Percentiles rank a stretch among this genome's conserved stretches.
phyloP scores from a whole-genome alignment of 352 stramenopile genomes.

The Phytophthora ramorum region DNA sequence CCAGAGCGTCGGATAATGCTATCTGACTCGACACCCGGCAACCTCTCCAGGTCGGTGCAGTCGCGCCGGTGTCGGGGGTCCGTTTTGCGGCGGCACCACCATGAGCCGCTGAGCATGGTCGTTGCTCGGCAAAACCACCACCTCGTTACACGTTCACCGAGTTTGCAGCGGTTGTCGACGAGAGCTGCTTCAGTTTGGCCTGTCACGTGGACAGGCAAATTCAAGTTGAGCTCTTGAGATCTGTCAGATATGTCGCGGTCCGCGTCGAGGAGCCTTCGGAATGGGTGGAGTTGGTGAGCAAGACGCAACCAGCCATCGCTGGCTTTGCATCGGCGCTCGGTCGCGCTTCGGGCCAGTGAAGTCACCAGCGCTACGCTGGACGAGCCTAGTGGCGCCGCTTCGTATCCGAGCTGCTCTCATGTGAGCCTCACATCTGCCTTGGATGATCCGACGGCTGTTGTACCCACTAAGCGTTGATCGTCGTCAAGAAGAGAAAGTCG shows the following conservation, averaged over 20 bases:
- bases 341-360: not conserved
- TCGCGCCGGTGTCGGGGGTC: not conserved
- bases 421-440: not conserved
- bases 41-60: not conserved
- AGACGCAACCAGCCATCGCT: not conserved
- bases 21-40: not conserved
- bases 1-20: not conserved
- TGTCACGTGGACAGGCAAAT: constrained; percentile 13
- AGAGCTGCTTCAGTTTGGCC: constrained; percentile 4
- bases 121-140: not conserved
- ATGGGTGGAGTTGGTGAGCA: constrained; percentile 13
- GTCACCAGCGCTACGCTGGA: not conserved
- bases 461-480: constrained; percentile 14
- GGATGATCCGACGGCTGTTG: constrained; percentile 5
- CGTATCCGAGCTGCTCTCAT: not conserved
- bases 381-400: not conserved
- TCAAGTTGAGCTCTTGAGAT: constrained; percentile 20
- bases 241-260: constrained; percentile 14
- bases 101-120: not conserved
- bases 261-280: constrained; percentile 6
- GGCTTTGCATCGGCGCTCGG: too few species aligned
- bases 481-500: too few species aligned
- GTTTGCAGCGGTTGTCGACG: not conserved
- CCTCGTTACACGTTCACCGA: not conserved
- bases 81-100: not conserved